phyloP scores from a whole-genome alignment of 139 green algal genomes.

The Astrephomene gubernaculifera region DNA sequence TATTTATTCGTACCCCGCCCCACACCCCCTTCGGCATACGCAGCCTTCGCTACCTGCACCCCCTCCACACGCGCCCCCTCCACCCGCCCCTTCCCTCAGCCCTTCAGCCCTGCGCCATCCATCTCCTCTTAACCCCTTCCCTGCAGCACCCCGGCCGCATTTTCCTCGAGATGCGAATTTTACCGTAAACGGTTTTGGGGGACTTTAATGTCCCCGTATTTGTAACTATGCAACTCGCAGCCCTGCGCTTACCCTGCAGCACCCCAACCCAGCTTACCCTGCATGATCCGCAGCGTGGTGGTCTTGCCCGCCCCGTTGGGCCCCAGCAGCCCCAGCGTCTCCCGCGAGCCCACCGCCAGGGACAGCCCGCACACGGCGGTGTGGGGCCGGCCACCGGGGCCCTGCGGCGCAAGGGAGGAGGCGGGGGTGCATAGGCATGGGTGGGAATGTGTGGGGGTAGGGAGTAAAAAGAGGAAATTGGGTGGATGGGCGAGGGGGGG shows the following conservation, averaged over 20 bases:
- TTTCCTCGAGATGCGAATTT: too few species aligned
- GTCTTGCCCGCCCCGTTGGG: slow-evolving; percentile 90
- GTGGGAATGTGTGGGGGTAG: neutral
- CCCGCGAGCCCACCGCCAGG: slow-evolving; percentile 69
- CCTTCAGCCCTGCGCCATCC: too few species aligned
- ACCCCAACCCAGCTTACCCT: slow-evolving; percentile 4
- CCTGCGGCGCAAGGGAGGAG: neutral
- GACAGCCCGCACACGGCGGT: slow-evolving; percentile 75
- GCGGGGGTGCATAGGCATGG: neutral
- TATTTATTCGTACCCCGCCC: too few species aligned
- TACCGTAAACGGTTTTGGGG: too few species aligned
- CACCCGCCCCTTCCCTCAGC: too few species aligned
- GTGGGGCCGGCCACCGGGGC: slow-evolving; percentile 18
- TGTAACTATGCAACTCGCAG: too few species aligned
- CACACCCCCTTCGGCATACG: too few species aligned
- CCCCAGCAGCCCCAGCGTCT: slow-evolving; percentile 83
- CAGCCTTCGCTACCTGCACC: too few species aligned
- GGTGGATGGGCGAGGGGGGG: neutral
- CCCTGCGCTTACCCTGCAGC: too few species aligned
- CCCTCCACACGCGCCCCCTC: too few species aligned
- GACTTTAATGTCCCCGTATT: too few species aligned
- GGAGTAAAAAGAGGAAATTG: neutral
- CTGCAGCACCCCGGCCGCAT: neutral
- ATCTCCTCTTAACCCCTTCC: neutral
- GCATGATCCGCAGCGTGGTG: slow-evolving; percentile 68